Percentiles rank a stretch among this genome's conserved stretches.
Conservation (phyloP, 2,329 filamentous ascomycete species). For the Curvularia verruculosa region DNA sequence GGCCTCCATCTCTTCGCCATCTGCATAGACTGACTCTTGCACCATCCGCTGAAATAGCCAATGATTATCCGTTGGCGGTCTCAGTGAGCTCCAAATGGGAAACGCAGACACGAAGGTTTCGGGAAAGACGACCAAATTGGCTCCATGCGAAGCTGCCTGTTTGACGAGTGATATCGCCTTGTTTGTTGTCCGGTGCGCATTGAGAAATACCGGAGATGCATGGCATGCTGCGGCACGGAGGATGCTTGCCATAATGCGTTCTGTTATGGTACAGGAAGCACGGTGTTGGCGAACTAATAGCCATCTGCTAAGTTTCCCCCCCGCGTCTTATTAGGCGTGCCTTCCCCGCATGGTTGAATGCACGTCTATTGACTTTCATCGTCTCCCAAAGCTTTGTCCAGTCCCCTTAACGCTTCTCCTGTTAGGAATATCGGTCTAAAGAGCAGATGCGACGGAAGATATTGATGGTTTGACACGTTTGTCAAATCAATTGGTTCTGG, state of each 20-base stretch:
- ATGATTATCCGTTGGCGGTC: conserved; percentile 59
- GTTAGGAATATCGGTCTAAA: not conserved
- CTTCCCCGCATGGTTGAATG: conserved; percentile 4
- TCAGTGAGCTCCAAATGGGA: conserved; percentile 58
- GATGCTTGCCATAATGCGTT: conserved; percentile 12
- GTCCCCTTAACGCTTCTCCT: not conserved
- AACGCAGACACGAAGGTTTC: conserved; percentile 62
- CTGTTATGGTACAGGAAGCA: not conserved
- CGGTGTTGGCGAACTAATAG: not conserved
- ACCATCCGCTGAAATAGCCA: conserved; percentile 56
- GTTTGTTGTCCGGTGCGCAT: conserved; percentile 53
- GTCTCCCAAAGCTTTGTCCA: not conserved
- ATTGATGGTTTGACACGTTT: not conserved
- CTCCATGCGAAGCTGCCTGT: conserved; percentile 51
- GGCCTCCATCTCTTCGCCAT: conserved; percentile 36
- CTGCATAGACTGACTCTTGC: conserved; percentile 15
- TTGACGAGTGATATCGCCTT: conserved; percentile 57
- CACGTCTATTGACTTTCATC: not conserved
- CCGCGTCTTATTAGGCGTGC: not conserved
- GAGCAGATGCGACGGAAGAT: not conserved
- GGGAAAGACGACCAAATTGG: conserved; percentile 61
- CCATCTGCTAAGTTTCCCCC: conserved; percentile 1
- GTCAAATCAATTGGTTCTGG: not conserved
- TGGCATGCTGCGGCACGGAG: conserved; percentile 39
- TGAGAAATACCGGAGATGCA: conserved; percentile 55